Evolutionary conservation across 164 flowering plant genomes (phyloP).

Genomic region (Santalum album): DNA sequence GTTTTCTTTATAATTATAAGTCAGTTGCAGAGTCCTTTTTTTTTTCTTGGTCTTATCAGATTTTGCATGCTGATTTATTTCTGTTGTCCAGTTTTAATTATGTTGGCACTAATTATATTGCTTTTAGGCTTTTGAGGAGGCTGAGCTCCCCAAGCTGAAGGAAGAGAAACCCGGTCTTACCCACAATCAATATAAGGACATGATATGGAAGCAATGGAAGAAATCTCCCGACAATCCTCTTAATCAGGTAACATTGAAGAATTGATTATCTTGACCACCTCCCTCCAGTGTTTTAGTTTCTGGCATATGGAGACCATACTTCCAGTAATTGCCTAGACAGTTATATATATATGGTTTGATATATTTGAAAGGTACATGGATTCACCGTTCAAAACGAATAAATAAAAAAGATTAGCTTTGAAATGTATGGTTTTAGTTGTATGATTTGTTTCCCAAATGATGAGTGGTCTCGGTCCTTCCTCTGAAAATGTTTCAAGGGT

Average conservation of each 20-base stretch:
- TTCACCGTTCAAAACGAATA: too few relatives aligned
- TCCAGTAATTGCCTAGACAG: too few relatives aligned
- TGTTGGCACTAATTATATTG: neutral
- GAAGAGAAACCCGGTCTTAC: slow-evolving; percentile 97
- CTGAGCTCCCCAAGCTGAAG: slow-evolving; percentile 79
- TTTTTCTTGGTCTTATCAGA: neutral
- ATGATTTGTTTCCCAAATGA: too few relatives aligned
- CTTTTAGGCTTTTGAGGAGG: slow-evolving; percentile 88
- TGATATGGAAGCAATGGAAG: slow-evolving; percentile 99
- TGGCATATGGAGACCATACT: too few relatives aligned
- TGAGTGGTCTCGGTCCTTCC: too few relatives aligned
- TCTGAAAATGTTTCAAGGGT: too few relatives aligned
- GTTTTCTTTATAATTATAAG: neutral
- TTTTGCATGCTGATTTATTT: neutral
- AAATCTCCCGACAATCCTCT: slow-evolving; percentile 98
- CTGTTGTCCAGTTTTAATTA: neutral
- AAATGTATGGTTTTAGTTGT: too few relatives aligned
- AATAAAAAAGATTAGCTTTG: too few relatives aligned
- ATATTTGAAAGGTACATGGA: too few relatives aligned
- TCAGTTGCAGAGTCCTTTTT: neutral
- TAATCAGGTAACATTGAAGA: slow-evolving; percentile 46
- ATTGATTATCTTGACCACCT: neutral
- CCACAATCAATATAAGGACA: slow-evolving; percentile 92
- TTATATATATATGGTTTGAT: too few relatives aligned
- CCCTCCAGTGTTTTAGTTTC: too few relatives aligned